phyloP scores from a whole-genome alignment of 805 yeast genomes.

The Cyberlindnera petersonii region DNA sequence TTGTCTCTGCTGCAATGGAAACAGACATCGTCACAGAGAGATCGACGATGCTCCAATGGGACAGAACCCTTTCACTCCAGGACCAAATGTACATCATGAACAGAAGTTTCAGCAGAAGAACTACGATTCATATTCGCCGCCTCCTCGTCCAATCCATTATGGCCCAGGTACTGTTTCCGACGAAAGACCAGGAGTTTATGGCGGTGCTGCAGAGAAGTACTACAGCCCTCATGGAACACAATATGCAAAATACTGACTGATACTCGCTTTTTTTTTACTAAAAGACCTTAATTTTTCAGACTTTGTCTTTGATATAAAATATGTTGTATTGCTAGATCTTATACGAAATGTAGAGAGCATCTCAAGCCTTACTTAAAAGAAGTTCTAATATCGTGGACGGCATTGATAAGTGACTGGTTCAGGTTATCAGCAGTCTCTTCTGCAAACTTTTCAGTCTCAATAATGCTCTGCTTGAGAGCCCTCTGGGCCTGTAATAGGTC shows the following conservation, averaged over 20 bases:
- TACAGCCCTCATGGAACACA: constrained; percentile 2
- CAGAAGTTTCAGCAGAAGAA: constrained; percentile 7
- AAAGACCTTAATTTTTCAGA: neutral
- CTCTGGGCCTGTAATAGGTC: constrained; percentile 30
- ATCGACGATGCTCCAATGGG: constrained; percentile 7
- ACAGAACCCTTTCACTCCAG: constrained; percentile 21
- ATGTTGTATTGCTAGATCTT: neutral
- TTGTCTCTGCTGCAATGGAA: constrained; percentile 30
- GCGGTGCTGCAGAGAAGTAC: constrained; percentile 10
- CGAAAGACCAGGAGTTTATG: constrained; percentile 9
- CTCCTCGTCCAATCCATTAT: constrained; percentile 12
- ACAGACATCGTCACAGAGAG: constrained; percentile 6
- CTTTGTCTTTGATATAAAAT: neutral
- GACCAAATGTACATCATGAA: constrained; percentile 9
- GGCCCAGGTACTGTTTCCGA: constrained; percentile 21
- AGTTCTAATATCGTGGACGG: constrained; percentile 23
- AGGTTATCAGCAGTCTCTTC: constrained; percentile 4
- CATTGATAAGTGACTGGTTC: constrained; percentile 18
- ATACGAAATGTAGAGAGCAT: neutral
- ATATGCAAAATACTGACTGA: constrained; percentile 5
- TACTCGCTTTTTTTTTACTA: constrained; percentile 1
- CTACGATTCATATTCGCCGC: constrained; percentile 5
- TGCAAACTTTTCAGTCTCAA: constrained; percentile 18
- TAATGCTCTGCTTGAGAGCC: constrained; percentile 18
- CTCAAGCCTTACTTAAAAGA: constrained; percentile 6